A percentile compares a stretch with the other conserved stretches of the same genome.
phyloP scores from a whole-genome alignment of 1,284 basidiomycete species.

The Rugosomyces carneus region DNA sequence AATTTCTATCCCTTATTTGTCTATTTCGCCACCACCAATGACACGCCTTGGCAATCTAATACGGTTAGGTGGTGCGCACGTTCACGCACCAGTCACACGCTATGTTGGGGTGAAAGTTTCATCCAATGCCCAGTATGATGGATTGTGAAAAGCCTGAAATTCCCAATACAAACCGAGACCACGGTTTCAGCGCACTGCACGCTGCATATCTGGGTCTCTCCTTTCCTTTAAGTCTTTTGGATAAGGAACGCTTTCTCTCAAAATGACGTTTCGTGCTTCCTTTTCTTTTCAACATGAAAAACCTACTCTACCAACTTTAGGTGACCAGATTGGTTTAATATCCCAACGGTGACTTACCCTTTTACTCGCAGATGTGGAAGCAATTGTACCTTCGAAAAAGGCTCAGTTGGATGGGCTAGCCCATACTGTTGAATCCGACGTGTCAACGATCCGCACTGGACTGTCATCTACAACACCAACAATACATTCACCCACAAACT shows the following conservation, averaged over 20 bases:
- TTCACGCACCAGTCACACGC: conserved; percentile 1
- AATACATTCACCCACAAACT: not conserved
- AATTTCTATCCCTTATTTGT: conserved; percentile 1
- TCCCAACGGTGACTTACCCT: not conserved
- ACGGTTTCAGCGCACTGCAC: not conserved
- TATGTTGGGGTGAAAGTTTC: not conserved
- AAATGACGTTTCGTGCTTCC: conserved; percentile 6
- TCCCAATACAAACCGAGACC: not conserved
- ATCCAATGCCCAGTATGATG: not conserved
- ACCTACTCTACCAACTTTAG: not conserved
- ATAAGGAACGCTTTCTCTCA: not conserved
- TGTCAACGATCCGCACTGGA: conserved; percentile 7
- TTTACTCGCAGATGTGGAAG: not conserved
- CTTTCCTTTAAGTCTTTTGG: conserved; percentile 1
- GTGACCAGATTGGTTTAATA: not conserved
- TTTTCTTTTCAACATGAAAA: not conserved
- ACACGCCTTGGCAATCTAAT: conserved; percentile 3
- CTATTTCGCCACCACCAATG: not conserved
- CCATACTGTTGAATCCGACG: conserved; percentile 9
- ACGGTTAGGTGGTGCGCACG: not conserved
- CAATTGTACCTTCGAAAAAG: not conserved
- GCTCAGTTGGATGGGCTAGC: not conserved
- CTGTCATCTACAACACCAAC: conserved; percentile 5
- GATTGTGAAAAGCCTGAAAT: conserved; percentile 1
- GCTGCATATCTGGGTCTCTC: not conserved